Evolutionary conservation across 1,284 basidiomycete genomes (phyloP).

Genomic region (Apiotrichum gamsii): DNA sequence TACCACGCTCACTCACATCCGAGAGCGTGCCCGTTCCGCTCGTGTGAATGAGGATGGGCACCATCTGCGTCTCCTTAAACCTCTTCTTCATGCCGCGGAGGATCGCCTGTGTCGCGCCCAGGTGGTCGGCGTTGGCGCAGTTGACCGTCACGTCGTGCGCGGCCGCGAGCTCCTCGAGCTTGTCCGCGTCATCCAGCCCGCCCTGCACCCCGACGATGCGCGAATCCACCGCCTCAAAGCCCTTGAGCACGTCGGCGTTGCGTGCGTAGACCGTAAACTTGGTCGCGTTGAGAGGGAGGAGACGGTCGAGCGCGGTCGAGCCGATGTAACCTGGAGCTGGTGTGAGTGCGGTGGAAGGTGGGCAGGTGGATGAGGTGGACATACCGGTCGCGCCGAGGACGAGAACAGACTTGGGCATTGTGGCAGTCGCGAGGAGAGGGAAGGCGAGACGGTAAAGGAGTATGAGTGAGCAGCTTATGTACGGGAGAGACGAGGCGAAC

Average conservation of each 20-base stretch:
- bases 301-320: not conserved
- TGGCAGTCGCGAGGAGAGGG: too few relatives aligned
- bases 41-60: constrained; percentile 45
- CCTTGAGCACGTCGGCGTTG: not conserved
- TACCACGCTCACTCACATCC: constrained; percentile 17
- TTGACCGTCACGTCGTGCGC: constrained; percentile 42
- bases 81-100: constrained; percentile 40
- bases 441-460: too few relatives aligned
- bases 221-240: constrained; percentile 3
- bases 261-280: constrained; percentile 7
- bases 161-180: constrained; percentile 29
- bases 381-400: constrained; percentile 13
- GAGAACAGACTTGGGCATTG: constrained; percentile 8
- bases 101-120: constrained; percentile 35
- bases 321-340: constrained; percentile 14
- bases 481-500: too few relatives aligned
- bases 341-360: not conserved
- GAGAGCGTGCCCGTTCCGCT: constrained; percentile 44
- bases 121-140: constrained; percentile 43
- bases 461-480: too few relatives aligned
- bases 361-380: not conserved
- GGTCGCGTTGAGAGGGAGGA: not conserved
- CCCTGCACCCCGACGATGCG: constrained; percentile 17
- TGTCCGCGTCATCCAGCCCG: constrained; percentile 27
- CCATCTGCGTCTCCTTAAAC: constrained; percentile 33